A percentile compares a stretch with the other conserved stretches of the same genome.
Conservation (phyloP, 768 basidiomycete genomes). For the Trametes sanguinea region DNA sequence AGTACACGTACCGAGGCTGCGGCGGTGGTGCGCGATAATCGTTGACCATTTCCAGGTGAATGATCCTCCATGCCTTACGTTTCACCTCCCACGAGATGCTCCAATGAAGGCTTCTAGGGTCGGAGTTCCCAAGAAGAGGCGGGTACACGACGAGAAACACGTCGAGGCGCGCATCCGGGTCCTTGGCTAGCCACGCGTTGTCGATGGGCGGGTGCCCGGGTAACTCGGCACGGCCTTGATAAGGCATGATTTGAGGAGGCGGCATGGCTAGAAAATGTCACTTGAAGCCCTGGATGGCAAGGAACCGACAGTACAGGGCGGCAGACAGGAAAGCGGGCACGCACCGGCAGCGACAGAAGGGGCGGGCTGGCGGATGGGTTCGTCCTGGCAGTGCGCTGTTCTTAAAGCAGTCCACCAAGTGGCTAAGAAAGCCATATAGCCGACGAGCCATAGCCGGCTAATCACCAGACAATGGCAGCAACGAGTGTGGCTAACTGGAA, state of each 20-base stretch:
- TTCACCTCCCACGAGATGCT: neutral
- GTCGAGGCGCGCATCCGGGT: neutral
- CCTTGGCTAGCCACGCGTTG: neutral
- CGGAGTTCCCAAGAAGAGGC: neutral
- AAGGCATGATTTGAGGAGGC: neutral
- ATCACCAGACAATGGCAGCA: no score
- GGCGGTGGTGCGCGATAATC: neutral
- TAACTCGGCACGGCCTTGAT: neutral
- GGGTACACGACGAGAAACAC: neutral
- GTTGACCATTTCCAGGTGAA: neutral
- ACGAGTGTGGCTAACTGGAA: no score
- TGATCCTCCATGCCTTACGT: neutral
- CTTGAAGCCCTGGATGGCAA: no score
- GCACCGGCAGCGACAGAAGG: no score
- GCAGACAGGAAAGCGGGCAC: no score
- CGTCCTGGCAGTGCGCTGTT: no score
- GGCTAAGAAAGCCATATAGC: no score
- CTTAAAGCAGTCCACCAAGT: no score
- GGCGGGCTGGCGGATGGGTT: no score
- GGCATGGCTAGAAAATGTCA: no score
- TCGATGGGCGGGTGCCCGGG: neutral
- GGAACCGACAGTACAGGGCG: no score
- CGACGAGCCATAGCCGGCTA: no score
- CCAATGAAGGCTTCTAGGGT: neutral
- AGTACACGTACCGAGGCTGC: conserved; percentile 6